phyloP scores from a whole-genome alignment of 495 filamentous ascomycete genomes.

The Cryomyces minteri region DNA sequence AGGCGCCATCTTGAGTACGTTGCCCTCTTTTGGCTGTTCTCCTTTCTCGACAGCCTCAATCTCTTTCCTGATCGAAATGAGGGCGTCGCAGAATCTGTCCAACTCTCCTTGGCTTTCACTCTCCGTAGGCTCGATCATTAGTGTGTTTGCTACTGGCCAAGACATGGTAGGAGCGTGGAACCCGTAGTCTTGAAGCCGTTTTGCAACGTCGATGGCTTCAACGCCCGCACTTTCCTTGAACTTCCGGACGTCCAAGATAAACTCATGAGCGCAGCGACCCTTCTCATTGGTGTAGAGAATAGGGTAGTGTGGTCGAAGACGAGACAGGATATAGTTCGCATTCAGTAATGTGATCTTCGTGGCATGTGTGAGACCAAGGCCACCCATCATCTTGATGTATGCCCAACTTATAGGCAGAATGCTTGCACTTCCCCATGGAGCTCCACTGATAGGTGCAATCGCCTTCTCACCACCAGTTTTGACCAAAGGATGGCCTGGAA shows the following conservation, averaged over 20 bases:
- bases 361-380: constrained; percentile 74
- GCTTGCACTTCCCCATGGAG: constrained; percentile 80
- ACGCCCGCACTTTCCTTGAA: constrained; percentile 76
- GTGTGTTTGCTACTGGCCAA: constrained; percentile 89
- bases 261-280: constrained; percentile 90
- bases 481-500: constrained; percentile 57
- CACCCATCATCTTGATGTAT: constrained; percentile 96
- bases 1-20: constrained; percentile 83
- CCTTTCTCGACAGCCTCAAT: constrained; percentile 76
- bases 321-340: constrained; percentile 92
- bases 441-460: constrained; percentile 62
- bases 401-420: constrained; percentile 96
- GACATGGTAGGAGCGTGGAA: constrained; percentile 99
- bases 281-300: constrained; percentile 85
- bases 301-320: constrained; percentile 73
- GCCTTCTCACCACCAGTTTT: constrained; percentile 42
- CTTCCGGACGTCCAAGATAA: constrained; percentile 77
- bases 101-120: constrained; percentile 86
- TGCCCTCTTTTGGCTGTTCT: constrained; percentile 55
- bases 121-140: constrained; percentile 99
- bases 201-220: constrained; percentile 93
- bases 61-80: constrained; percentile 77
- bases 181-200: constrained; percentile 94
- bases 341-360: constrained; percentile 90
- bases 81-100: constrained; percentile 83